Evolutionary conservation across 257 asterid species (phyloP).

Genomic region (Thymus quinquecostatus): DNA sequence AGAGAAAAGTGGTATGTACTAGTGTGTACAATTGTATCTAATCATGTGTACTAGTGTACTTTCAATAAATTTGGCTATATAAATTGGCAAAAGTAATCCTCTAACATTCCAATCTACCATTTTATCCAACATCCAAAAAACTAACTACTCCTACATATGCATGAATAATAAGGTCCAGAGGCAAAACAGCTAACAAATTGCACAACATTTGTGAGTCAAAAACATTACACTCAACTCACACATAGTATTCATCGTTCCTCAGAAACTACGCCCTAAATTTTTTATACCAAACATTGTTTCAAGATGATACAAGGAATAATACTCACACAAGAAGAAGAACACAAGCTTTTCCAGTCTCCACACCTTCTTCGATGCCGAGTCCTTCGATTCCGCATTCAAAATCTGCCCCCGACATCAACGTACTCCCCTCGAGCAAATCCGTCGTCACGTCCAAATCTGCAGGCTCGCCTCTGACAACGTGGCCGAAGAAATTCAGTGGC

Average conservation of each 20-base stretch:
- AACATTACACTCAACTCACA: not conserved
- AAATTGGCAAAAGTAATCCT: too few relatives aligned
- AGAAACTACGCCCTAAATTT: not conserved
- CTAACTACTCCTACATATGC: not conserved
- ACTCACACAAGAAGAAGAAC: constrained; percentile 18
- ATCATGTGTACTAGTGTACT: not conserved
- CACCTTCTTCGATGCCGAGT: constrained; percentile 51
- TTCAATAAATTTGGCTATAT: too few relatives aligned
- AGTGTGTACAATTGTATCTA: not conserved
- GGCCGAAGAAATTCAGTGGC: constrained; percentile 44
- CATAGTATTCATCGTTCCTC: constrained; percentile 12
- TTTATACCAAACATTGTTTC: constrained; percentile 1
- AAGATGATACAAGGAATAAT: not conserved
- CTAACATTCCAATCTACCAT: too few relatives aligned
- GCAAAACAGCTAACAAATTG: constrained; percentile 16
- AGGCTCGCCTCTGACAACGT: constrained; percentile 44
- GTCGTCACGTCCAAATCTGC: constrained; percentile 45
- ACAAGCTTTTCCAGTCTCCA: constrained; percentile 22
- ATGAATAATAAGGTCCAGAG: not conserved
- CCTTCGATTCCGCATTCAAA: constrained; percentile 57
- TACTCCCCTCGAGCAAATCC: constrained; percentile 35
- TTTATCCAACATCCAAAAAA: not conserved
- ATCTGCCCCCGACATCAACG: constrained; percentile 54
- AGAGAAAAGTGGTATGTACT: not conserved
- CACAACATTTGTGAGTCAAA: constrained; percentile 4